A percentile compares a stretch with the other conserved stretches of the same genome.
These are phyloP conservation scores for Magnolia kwangsiensis DNA, from an alignment of 164 flowering plant species.

Conservation along the genomic window DNA sequence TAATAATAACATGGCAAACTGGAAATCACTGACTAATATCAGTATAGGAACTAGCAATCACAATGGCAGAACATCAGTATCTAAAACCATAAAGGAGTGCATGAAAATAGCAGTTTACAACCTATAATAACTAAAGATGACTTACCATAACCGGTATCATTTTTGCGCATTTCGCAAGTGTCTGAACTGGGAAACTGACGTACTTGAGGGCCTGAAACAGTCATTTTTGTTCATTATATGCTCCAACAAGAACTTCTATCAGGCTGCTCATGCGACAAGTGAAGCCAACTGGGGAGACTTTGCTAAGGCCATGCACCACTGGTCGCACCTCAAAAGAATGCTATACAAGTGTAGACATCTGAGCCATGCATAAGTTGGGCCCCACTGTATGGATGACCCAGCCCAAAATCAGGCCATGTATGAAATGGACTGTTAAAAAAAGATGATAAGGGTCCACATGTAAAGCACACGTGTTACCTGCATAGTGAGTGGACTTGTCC, in stretches of 20 bases:
- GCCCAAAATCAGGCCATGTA: background rate
- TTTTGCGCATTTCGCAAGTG: conserved; percentile 97
- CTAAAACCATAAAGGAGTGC: background rate
- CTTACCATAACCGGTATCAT: conserved; percentile 99
- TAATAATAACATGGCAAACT: background rate
- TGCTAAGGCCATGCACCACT: background rate
- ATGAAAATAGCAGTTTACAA: background rate
- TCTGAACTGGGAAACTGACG: conserved; percentile 98
- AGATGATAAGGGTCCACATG: too few relatives aligned
- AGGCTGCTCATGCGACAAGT: background rate
- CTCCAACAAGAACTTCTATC: background rate
- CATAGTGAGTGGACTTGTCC: background rate
- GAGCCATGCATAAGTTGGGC: background rate
- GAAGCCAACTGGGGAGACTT: background rate
- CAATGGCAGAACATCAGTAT: background rate
- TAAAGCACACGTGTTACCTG: too few relatives aligned
- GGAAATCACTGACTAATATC: background rate
- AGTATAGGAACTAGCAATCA: background rate
- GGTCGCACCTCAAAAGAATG: background rate
- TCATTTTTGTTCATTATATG: conserved; percentile 5
- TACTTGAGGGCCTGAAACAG: conserved; percentile 90
- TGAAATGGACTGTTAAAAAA: too few relatives aligned
- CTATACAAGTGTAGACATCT: background rate
- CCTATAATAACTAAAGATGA: conserved; percentile 1
- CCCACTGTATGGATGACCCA: background rate